Evolutionary conservation across 331 rosid species (phyloP).

Genomic region (Dryas integrifolia): DNA sequence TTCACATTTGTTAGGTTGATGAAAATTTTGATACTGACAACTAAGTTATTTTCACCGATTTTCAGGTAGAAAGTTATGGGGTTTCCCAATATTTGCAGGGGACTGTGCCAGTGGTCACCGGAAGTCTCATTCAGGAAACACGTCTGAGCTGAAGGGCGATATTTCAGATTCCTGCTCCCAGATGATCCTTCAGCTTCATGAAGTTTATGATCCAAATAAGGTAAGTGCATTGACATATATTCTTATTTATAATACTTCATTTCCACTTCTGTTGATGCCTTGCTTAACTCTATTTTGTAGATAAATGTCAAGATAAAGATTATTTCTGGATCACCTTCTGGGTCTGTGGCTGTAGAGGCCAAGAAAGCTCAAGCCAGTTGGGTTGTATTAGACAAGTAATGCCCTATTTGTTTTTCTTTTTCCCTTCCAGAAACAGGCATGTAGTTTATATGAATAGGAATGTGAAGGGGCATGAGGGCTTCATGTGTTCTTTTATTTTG

Average conservation of each 20-base stretch:
- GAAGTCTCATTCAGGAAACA: constrained; percentile 65
- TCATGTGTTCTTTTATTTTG: neutral
- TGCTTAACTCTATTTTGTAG: constrained; percentile 41
- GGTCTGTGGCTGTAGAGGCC: constrained; percentile 90
- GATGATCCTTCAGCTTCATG: constrained; percentile 97
- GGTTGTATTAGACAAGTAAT: constrained; percentile 97
- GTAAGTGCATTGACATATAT: constrained; percentile 29
- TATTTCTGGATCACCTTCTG: constrained; percentile 83
- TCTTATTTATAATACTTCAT: constrained; percentile 3
- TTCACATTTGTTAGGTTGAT: neutral
- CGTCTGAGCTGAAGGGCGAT: constrained; percentile 70
- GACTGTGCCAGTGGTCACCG: constrained; percentile 80
- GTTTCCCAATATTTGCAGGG: constrained; percentile 88
- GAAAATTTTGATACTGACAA: constrained; percentile 11
- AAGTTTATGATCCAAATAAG: constrained; percentile 93
- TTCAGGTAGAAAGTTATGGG: constrained; percentile 90
- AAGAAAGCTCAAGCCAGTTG: constrained; percentile 84
- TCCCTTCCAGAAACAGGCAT: constrained; percentile 13
- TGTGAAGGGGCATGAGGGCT: neutral
- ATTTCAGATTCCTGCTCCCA: constrained; percentile 91
- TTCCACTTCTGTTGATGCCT: constrained; percentile 16
- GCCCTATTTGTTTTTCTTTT: constrained; percentile 20
- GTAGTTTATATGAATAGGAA: constrained; percentile 20
- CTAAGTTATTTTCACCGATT: constrained; percentile 3
- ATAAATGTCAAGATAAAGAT: constrained; percentile 88